phyloP scores from a whole-genome alignment of 2,329 filamentous ascomycete genomes.

The Exophiala viscosa region DNA sequence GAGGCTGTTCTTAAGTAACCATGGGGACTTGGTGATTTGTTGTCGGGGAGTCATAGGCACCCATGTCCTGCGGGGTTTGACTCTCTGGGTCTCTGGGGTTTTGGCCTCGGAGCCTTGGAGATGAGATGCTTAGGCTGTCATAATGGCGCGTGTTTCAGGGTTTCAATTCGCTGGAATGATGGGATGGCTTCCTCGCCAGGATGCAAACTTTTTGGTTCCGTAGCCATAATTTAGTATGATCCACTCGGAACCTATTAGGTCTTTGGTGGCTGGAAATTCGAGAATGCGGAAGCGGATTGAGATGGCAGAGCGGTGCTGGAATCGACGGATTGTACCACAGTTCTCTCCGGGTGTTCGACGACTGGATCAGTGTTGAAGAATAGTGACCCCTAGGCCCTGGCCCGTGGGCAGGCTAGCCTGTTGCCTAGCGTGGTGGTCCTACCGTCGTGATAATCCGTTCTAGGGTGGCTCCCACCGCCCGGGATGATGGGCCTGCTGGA shows the following conservation, averaged over 20 bases:
- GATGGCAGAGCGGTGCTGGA: not conserved
- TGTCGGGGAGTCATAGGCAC: not conserved
- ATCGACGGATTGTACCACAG: slow-evolving; percentile 12
- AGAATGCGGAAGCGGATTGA: not conserved
- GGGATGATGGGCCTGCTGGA: too few relatives aligned
- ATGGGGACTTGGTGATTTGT: not conserved
- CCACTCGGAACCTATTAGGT: too few relatives aligned
- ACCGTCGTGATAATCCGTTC: not conserved
- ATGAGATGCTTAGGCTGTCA: too few relatives aligned
- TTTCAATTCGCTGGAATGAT: too few relatives aligned
- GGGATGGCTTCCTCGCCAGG: too few relatives aligned
- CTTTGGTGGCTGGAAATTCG: not conserved
- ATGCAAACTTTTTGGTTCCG: too few relatives aligned
- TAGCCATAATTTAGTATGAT: too few relatives aligned
- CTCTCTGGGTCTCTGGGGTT: not conserved
- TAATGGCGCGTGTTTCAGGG: too few relatives aligned
- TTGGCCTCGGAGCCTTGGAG: not conserved
- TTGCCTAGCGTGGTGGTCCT: not conserved
- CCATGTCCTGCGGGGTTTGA: not conserved
- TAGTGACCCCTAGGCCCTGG: too few relatives aligned
- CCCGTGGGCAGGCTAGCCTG: not conserved
- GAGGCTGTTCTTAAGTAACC: slow-evolving; percentile 5
- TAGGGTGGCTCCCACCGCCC: not conserved
- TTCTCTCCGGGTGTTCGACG: slow-evolving; percentile 7
- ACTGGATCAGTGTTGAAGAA: not conserved